Conservation (phyloP, 768 basidiomycete genomes). For the Sutorius australiensis region DNA sequence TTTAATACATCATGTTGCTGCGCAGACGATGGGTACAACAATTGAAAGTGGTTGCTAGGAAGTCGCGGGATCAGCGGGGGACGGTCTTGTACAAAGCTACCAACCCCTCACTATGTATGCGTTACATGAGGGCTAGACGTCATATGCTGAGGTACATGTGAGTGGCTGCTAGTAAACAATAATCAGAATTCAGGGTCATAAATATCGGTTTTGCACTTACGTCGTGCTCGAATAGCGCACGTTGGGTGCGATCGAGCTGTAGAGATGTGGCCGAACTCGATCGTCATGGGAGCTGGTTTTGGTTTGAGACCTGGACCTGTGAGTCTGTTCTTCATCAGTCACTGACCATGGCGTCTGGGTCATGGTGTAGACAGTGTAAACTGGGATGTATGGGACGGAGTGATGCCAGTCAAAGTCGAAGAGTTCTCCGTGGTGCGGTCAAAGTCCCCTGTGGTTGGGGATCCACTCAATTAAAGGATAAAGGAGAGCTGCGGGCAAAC, state of each 20-base stretch:
- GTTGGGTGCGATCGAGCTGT: background rate
- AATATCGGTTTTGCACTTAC: constrained; percentile 7
- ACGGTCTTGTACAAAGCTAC: background rate
- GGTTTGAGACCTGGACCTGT: background rate
- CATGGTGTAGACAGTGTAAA: constrained; percentile 8
- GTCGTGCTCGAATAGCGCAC: background rate
- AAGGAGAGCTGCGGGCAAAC: constrained; percentile 1
- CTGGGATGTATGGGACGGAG: background rate
- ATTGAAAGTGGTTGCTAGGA: constrained; percentile 4
- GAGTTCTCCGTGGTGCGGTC: background rate
- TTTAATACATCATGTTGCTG: constrained; percentile 1
- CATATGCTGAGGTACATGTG: background rate
- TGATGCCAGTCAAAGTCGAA: background rate
- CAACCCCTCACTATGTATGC: constrained; percentile 11
- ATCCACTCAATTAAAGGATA: constrained; percentile 3
- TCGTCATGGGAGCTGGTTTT: constrained; percentile 7
- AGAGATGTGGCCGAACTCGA: background rate
- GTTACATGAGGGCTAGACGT: background rate
- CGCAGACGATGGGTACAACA: background rate
- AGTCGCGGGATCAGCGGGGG: background rate
- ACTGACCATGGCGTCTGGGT: constrained; percentile 8
- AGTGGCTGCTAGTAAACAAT: background rate
- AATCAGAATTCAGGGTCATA: constrained; percentile 5
- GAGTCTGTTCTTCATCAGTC: background rate
- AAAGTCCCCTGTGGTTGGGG: constrained; percentile 7